Evolutionary conservation across 768 basidiomycete genomes (phyloP), one percentile per base, ranked within the genome.

Genomic region (Termitomyces sp.): DNA sequence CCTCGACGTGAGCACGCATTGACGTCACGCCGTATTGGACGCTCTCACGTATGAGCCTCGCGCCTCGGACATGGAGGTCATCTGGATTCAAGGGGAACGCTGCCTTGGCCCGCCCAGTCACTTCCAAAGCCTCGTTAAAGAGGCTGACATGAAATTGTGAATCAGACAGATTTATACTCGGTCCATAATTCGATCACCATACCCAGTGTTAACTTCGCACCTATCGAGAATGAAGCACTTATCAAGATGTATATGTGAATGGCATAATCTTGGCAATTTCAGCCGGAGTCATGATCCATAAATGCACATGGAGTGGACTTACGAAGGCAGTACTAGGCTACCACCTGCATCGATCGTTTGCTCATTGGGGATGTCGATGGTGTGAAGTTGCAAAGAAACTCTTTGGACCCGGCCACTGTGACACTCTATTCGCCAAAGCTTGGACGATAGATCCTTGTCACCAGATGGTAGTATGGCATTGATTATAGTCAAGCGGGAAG

Each of bases 1-100:
- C 78, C 69, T 87, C 85, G 49, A 87, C 83, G 66, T 83, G 85
- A n/a, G 85, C 84, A 18, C 83, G 80, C 78, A 85, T 86, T 15
- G 75, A 72, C 29, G 85, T 87, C 42, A 85, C 84, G n/a, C 85
- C 84, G 54, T 76, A 75, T 62, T 81, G 76, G 50, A 86, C 72
- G 62, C 83, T 85, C 65, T 84, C 79, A 39, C 74, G 68, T 59
- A 87, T 79, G 20, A 87, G 71, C 51, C 77, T 76, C 28, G 72
- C 73, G 4, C 85, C 84, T 41, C 86, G 78, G 54, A 61, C 64
- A 58, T 81, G 76, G 20, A 86, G 70, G 65, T 84, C 83, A 18
- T 71, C 72, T 20, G 63, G 50, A 58, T 77, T 66, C 41, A 69
- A 58, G n/a, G 74, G 65, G 64, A 85, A 86, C 18, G 62, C 58